Evolutionary conservation across 2,329 filamentous ascomycete species (phyloP), one percentile per base, ranked within the genome.

Genomic region (Cadophora sp.): DNA sequence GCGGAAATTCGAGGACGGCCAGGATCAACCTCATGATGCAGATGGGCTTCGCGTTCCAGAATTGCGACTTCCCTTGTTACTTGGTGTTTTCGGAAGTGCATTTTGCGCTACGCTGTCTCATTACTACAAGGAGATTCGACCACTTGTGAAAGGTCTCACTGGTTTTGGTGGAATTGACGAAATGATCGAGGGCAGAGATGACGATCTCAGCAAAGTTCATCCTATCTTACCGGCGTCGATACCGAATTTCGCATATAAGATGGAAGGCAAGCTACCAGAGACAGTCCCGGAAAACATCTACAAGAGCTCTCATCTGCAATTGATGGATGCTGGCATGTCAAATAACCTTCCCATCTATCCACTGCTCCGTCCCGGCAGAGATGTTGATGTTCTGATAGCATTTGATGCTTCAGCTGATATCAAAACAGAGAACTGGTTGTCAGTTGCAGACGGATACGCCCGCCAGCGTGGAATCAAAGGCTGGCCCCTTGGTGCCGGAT

Each of bases 241-340:
- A 66, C 95, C 96, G 2, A 99, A 99, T 78, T 98, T 91, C 76
- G 90, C 90, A 0, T 89, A 93, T 69, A 92, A 92, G 9, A 92
- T 99, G 89, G 86, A 91, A 73, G 89, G 87, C 14, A 85, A 87
- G 69, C 83, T 99, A 7, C 91, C 93, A 0, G 80, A 87, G 0
- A 92, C 92, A 0, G 91, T 91, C n/a, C 94, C 96, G 0, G 87
- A 90, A 37, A 93, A 88, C 67, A 87, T 97, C 48, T 89, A 92
- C 74, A 83, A 87, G 22, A 85, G 85, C 16, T 84, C 90, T 55
- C 91, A 97, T 77, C 84, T 95, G 22, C 90, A 92, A 72, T 85
- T 95, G 19, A 98, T 97, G 94, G 96, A 99, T 79, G 94, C 96
- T 1, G 96, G 96, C 62, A 99, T 99, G 96, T 97, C 92, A 72